These are phyloP conservation scores for Anisodus tanguticus DNA, from an alignment of 257 asterid species.

Conservation along the genomic window DNA sequence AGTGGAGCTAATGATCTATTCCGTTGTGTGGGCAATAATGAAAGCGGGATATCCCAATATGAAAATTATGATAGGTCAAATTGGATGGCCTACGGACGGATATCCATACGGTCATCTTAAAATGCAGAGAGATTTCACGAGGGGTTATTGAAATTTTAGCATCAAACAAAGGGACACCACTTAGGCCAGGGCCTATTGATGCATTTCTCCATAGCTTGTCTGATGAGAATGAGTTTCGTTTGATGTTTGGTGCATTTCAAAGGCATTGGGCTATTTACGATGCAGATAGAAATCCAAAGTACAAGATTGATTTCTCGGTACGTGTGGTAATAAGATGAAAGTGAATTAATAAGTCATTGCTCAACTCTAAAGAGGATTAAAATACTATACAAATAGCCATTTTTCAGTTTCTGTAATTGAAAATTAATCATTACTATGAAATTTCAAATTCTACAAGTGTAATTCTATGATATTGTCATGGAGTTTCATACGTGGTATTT, in stretches of 20 bases:
- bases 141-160: slow-evolving; percentile 40
- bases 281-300: slow-evolving; percentile 59
- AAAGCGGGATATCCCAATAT: slow-evolving; percentile 43
- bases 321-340: background rate
- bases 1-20: slow-evolving; percentile 53
- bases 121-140: slow-evolving; percentile 48
- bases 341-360: background rate
- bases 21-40: slow-evolving; percentile 38
- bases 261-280: slow-evolving; percentile 67
- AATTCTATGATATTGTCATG: background rate
- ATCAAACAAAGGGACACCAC: slow-evolving; percentile 53
- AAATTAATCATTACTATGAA: background rate
- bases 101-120: slow-evolving; percentile 27
- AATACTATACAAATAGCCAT: background rate
- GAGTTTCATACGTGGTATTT: background rate
- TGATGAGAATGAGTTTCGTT: slow-evolving; percentile 46
- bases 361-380: background rate
- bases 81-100: slow-evolving; percentile 77
- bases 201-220: slow-evolving; percentile 43
- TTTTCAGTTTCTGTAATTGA: too few relatives aligned
- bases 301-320: slow-evolving; percentile 47
- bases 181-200: slow-evolving; percentile 46
- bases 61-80: slow-evolving; percentile 43
- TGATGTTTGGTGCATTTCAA: slow-evolving; percentile 31
- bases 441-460: background rate